Conservation (phyloP, 1,284 basidiomycete species). For the Schizophyllum commune region DNA sequence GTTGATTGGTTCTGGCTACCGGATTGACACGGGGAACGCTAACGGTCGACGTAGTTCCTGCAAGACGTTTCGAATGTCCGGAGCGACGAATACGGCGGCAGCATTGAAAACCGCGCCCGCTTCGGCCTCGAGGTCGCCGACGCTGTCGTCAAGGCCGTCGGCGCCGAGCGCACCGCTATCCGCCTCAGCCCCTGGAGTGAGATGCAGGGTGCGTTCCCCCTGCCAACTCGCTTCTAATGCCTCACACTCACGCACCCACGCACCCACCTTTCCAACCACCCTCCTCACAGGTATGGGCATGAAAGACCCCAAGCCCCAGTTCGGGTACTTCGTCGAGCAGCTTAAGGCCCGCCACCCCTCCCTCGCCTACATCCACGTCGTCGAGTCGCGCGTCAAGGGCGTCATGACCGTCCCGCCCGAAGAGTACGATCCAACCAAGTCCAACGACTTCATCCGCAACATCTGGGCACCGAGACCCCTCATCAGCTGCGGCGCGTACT, state of each 20-base stretch:
- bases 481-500: not conserved
- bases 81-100: conserved; percentile 50
- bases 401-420: too few species aligned
- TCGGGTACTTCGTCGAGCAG: conserved; percentile 18
- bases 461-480: too few species aligned
- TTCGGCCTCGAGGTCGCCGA: conserved; percentile 42
- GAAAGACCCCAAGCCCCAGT: conserved; percentile 29
- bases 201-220: conserved; percentile 21
- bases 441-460: too few species aligned
- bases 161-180: conserved; percentile 35
- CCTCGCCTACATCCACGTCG: not conserved
- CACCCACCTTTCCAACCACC: too few species aligned
- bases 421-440: too few species aligned
- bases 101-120: conserved; percentile 39
- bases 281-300: conserved; percentile 29
- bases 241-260: not conserved
- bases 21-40: too few species aligned
- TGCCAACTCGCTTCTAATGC: not conserved
- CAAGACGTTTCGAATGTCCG: conserved; percentile 34
- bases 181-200: conserved; percentile 42
- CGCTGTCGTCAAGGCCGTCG: conserved; percentile 28
- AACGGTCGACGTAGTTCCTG: conserved; percentile 17
- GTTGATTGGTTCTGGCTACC: not conserved
- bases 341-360: conserved; percentile 21
- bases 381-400: too few species aligned